Evolutionary conservation across 2,329 filamentous ascomycete genomes (phyloP).

Genomic region (Epicoccum nigrum): DNA sequence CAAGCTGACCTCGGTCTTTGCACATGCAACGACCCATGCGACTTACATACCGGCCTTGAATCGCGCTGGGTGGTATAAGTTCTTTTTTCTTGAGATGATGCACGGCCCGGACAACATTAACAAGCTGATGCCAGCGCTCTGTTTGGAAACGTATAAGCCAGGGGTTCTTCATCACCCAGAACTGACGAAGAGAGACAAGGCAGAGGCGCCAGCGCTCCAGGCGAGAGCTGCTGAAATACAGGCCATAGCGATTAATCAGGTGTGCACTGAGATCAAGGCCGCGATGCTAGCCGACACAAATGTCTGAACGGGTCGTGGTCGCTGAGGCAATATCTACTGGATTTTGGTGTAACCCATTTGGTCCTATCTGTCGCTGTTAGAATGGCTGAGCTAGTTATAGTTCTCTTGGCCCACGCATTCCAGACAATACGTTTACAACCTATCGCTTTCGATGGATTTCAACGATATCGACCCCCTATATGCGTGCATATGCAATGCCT

Average conservation of each 20-base stretch:
- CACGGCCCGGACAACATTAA: constrained; percentile 36
- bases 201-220: constrained; percentile 29
- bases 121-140: constrained; percentile 35
- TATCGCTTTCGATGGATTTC: constrained; percentile 7
- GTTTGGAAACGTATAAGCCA: constrained; percentile 42
- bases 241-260: constrained; percentile 32
- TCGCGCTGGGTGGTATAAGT: constrained; percentile 46
- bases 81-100: constrained; percentile 41
- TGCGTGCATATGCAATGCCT: constrained; percentile 16
- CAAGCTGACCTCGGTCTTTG: constrained; percentile 22
- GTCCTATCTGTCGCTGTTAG: constrained; percentile 13
- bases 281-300: constrained; percentile 29
- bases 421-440: background rate
- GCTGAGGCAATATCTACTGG: constrained; percentile 12
- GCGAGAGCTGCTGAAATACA: constrained; percentile 34
- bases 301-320: constrained; percentile 13
- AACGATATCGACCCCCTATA: background rate
- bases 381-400: constrained; percentile 19
- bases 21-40: constrained; percentile 19
- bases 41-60: constrained; percentile 45
- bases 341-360: constrained; percentile 17
- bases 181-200: constrained; percentile 36
- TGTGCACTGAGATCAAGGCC: constrained; percentile 37
- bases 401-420: constrained; percentile 20
- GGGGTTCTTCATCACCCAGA: constrained; percentile 41